These are phyloP conservation scores for Cutaneotrichosporon arboriforme DNA, from an alignment of 1,284 basidiomycete species.

Conservation along the genomic window DNA sequence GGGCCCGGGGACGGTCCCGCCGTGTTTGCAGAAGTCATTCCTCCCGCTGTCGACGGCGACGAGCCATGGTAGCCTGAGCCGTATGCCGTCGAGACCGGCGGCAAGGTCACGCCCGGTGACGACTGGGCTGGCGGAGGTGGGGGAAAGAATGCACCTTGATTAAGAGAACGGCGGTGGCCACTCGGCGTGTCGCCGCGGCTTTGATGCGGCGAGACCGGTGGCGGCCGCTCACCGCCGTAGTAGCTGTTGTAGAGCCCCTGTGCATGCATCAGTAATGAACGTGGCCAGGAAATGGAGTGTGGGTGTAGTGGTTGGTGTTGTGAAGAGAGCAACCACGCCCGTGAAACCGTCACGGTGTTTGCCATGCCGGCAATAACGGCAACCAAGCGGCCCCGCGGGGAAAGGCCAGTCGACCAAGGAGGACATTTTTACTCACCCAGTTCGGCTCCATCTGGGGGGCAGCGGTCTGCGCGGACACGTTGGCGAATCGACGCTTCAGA, in stretches of 20 bases:
- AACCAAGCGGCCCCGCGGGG: conserved; percentile 3
- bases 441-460: conserved; percentile 24
- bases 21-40: background rate
- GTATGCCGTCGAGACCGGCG: conserved; percentile 18
- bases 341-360: background rate
- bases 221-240: conserved; percentile 19
- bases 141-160: conserved; percentile 21
- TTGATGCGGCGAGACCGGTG: conserved; percentile 14
- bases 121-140: conserved; percentile 13
- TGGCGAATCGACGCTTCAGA: conserved; percentile 9
- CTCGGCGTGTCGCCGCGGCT: conserved; percentile 12
- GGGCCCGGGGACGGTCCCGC: background rate
- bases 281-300: no score
- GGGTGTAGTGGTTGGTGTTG: background rate
- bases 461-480: conserved; percentile 12
- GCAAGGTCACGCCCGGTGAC: conserved; percentile 13
- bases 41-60: conserved; percentile 3
- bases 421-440: conserved; percentile 20
- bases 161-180: conserved; percentile 16
- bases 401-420: no score
- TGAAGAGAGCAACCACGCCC: background rate
- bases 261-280: conserved; percentile 1
- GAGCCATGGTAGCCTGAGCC: conserved; percentile 13
- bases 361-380: conserved; percentile 1
- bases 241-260: conserved; percentile 25